Evolutionary conservation across 1,284 basidiomycete genomes (phyloP), one percentile per base, ranked within the genome.

Genomic region (Tilletia walkeri): DNA sequence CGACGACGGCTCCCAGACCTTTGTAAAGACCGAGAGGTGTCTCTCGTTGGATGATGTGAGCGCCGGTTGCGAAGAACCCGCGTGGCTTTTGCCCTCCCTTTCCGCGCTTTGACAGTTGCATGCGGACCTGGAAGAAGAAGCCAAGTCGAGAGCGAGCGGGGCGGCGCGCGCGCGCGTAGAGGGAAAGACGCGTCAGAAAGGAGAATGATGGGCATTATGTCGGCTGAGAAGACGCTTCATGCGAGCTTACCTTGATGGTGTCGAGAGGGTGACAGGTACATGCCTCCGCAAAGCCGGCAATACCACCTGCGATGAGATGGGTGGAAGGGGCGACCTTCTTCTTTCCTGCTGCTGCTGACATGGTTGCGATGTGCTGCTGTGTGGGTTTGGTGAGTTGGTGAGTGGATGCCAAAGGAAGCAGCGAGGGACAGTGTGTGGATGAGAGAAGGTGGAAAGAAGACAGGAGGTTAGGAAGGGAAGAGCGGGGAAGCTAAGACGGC

Each of bases 21-120:
- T 99, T 99, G 89, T 99, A 99, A 53, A 99, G 86, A 18, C 96
- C 96, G 20, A 98, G 88, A 0, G 93, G 92, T 4, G 94, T 95
- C 86, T 99, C 95, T 65, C 94, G 89, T 74, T 88, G 89, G 41
- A 94, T 89, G 75, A 99, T 99, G 84, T 92, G 90, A 20, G 88
- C 86, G 30, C 94, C 95, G 0, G 96, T 99, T 16, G 93, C 94
- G 75, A 97, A 86, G 86, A 99, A 97, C 0, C 94, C 94, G 68
- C 95, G 88, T 1, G 95, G 87, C 86, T 95, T 82, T 66, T 79
- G 76, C 18, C 80, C 81, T 4, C 70, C 53, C 48, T 72, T 78
- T 61, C 79, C 78, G 56, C 76, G 66, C 63, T 79, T 78, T 34
- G 81, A 82, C 69, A 98, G 90, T 86, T 98, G 95, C 95, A 98